Conservation (phyloP, 768 basidiomycete genomes). For the Amanita pallidorosea region DNA sequence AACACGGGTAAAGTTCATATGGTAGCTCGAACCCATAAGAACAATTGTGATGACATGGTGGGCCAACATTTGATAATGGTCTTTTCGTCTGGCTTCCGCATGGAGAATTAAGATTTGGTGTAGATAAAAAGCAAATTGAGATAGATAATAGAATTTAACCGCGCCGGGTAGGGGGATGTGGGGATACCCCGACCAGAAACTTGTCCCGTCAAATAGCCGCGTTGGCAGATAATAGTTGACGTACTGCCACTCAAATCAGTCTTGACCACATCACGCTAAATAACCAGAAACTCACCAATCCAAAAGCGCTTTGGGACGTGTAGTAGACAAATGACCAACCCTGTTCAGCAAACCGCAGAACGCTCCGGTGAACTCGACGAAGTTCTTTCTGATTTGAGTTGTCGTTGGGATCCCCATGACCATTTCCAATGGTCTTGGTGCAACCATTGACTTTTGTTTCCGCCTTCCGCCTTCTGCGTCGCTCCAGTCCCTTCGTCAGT, state of each 20-base stretch:
- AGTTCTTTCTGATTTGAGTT: slow-evolving; percentile 31
- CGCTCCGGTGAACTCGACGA: slow-evolving; percentile 55
- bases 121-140: slow-evolving; percentile 79
- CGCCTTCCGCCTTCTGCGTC: slow-evolving; percentile 14
- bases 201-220: slow-evolving; percentile 44
- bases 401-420: slow-evolving; percentile 18
- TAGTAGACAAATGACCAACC: slow-evolving; percentile 87
- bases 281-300: slow-evolving; percentile 56
- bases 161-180: slow-evolving; percentile 70
- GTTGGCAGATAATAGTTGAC: slow-evolving; percentile 68
- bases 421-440: slow-evolving; percentile 13
- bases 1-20: slow-evolving; percentile 75
- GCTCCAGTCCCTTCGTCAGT: slow-evolving; percentile 42
- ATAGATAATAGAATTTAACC: slow-evolving; percentile 84
- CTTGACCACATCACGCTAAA: not conserved
- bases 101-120: slow-evolving; percentile 91
- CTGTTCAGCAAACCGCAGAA: slow-evolving; percentile 90
- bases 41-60: slow-evolving; percentile 87
- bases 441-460: slow-evolving; percentile 18
- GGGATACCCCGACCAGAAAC: slow-evolving; percentile 77
- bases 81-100: slow-evolving; percentile 84
- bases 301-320: slow-evolving; percentile 61
- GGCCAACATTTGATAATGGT: slow-evolving; percentile 92
- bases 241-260: slow-evolving; percentile 41
- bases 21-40: slow-evolving; percentile 72